Evolutionary conservation across 2,329 filamentous ascomycete species (phyloP).

Genomic region (Nemania sp.): DNA sequence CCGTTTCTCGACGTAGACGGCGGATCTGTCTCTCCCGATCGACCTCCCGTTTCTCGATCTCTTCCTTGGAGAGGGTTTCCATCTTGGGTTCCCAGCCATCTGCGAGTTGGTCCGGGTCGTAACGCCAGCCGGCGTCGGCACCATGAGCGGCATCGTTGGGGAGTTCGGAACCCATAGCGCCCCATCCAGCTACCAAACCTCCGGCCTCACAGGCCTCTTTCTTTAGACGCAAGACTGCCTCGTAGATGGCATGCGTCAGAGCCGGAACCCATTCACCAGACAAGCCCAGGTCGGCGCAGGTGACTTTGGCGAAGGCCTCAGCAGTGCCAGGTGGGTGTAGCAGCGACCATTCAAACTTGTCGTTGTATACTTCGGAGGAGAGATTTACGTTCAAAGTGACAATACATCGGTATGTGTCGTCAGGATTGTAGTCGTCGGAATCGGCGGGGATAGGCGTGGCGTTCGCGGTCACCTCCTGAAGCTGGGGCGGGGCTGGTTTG

Average conservation of each 20-base stretch:
- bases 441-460: slow-evolving; percentile 74
- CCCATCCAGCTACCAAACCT: slow-evolving; percentile 81
- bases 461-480: slow-evolving; percentile 73
- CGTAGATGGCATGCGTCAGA: slow-evolving; percentile 96
- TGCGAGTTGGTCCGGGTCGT: slow-evolving; percentile 89
- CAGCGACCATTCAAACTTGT: slow-evolving; percentile 98
- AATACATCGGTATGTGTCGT: slow-evolving; percentile 95
- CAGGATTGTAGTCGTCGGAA: slow-evolving; percentile 83
- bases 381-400: slow-evolving; percentile 92
- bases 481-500: slow-evolving; percentile 58
- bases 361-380: slow-evolving; percentile 90
- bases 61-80: slow-evolving; percentile 87
- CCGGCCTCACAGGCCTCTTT: slow-evolving; percentile 97
- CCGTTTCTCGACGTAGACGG: slow-evolving; percentile 88
- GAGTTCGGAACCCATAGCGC: slow-evolving; percentile 75
- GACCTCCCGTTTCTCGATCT: slow-evolving; percentile 96
- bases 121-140: slow-evolving; percentile 90
- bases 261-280: slow-evolving; percentile 93
- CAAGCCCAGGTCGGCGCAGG: slow-evolving; percentile 90
- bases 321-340: slow-evolving; percentile 91
- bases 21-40: slow-evolving; percentile 93
- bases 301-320: slow-evolving; percentile 91
- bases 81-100: slow-evolving; percentile 88
- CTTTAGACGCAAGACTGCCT: slow-evolving; percentile 90
- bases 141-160: slow-evolving; percentile 90